Evolutionary conservation across 1,139 yeast genomes (phyloP).

Genomic region (Taphrina populina): DNA sequence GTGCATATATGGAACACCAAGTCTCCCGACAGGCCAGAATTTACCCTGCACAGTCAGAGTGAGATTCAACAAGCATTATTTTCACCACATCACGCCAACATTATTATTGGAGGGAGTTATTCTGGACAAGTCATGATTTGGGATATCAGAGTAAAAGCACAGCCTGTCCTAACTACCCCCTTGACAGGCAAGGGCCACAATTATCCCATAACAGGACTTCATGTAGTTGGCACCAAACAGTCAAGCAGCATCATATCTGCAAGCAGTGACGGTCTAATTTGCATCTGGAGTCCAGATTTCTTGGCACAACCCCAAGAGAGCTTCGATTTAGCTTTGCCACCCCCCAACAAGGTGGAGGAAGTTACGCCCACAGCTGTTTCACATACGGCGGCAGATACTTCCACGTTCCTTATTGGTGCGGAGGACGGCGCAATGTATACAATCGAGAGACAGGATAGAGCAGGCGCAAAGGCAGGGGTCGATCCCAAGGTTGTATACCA

Average conservation of each 20-base stretch:
- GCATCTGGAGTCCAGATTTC: slow-evolving; percentile 53
- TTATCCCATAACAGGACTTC: slow-evolving; percentile 49
- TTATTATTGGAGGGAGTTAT: slow-evolving; percentile 51
- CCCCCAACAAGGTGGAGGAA: slow-evolving; percentile 37
- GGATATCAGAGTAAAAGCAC: slow-evolving; percentile 47
- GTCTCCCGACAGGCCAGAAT: slow-evolving; percentile 51
- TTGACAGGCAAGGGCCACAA: slow-evolving; percentile 47
- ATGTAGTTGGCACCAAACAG: slow-evolving; percentile 46
- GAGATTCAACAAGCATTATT: slow-evolving; percentile 49
- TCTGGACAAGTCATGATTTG: slow-evolving; percentile 54
- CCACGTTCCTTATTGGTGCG: slow-evolving; percentile 51
- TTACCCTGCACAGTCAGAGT: slow-evolving; percentile 52
- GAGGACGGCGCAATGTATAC: slow-evolving; percentile 54
- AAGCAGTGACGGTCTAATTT: slow-evolving; percentile 52
- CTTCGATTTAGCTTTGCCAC: slow-evolving; percentile 39
- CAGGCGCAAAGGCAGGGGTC: slow-evolving; percentile 45
- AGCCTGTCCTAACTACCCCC: slow-evolving; percentile 46
- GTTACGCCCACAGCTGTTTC: slow-evolving; percentile 41
- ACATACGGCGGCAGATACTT: slow-evolving; percentile 44
- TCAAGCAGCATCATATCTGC: slow-evolving; percentile 47
- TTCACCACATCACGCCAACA: slow-evolving; percentile 47
- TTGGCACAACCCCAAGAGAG: slow-evolving; percentile 47
- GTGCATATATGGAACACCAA: slow-evolving; percentile 50
- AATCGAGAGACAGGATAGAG: slow-evolving; percentile 47
- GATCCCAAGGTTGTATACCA: slow-evolving; percentile 42